These are phyloP conservation scores for Penstemon davidsonii DNA, from an alignment of 257 asterid species.

Conservation along the genomic window DNA sequence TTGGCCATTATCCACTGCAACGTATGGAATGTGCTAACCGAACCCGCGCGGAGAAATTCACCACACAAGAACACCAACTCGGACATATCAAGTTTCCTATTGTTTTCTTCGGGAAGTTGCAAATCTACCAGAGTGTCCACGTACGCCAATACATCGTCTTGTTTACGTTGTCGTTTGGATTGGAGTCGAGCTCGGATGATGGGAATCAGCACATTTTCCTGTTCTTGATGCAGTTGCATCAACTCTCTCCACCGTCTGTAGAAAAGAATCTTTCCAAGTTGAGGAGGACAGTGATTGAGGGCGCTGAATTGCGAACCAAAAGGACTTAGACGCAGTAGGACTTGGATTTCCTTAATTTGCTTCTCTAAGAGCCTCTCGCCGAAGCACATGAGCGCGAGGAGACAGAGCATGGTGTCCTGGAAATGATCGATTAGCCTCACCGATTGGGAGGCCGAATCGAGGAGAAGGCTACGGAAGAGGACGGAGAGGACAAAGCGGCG, in stretches of 20 bases:
- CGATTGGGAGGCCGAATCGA: slow-evolving; percentile 9
- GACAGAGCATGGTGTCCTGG: slow-evolving; percentile 57
- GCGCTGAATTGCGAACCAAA: slow-evolving; percentile 31
- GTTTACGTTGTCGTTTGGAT: slow-evolving; percentile 27
- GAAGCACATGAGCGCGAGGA: slow-evolving; percentile 60
- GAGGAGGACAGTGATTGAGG: slow-evolving; percentile 46
- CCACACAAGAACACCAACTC: slow-evolving; percentile 57
- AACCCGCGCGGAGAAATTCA: slow-evolving; percentile 59
- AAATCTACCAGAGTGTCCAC: slow-evolving; percentile 55
- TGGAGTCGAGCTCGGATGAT: slow-evolving; percentile 46
- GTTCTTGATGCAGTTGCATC: slow-evolving; percentile 39
- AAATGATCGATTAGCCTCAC: slow-evolving; percentile 44
- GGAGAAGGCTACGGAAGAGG: slow-evolving; percentile 30
- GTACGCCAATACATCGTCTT: slow-evolving; percentile 37
- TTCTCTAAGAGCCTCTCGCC: slow-evolving; percentile 55
- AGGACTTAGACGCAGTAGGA: slow-evolving; percentile 29
- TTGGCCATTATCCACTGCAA: slow-evolving; percentile 77
- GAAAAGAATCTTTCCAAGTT: slow-evolving; percentile 47
- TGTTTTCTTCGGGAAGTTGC: slow-evolving; percentile 48
- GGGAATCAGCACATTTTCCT: slow-evolving; percentile 44
- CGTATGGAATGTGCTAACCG: slow-evolving; percentile 62
- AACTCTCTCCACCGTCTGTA: slow-evolving; percentile 44
- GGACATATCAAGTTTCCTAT: slow-evolving; percentile 42
- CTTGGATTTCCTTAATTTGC: slow-evolving; percentile 52
- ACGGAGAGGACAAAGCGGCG: slow-evolving; percentile 41